Percentiles rank a stretch among this genome's conserved stretches.
Evolutionary conservation across 805 yeast species (phyloP).

Genomic region (Candida michaelii): DNA sequence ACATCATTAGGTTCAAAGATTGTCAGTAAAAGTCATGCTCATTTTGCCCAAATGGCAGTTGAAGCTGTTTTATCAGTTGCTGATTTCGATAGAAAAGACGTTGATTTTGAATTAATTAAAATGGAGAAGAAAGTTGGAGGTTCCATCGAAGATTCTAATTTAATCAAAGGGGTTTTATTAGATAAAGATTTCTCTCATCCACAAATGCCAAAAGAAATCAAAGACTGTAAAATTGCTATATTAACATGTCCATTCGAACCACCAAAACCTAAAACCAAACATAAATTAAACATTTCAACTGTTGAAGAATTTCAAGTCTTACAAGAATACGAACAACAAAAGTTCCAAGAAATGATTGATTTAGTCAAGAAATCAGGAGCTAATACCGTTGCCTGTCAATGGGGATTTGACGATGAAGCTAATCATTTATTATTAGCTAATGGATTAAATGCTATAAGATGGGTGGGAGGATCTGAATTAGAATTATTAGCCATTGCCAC

Average conservation of each 20-base stretch:
- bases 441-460: conserved; percentile 91
- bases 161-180: conserved; percentile 87
- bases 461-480: conserved; percentile 98
- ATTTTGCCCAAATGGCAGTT: conserved; percentile 95
- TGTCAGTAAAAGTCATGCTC: conserved; percentile 89
- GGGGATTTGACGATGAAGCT: conserved; percentile 99
- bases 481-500: conserved; percentile 97
- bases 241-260: conserved; percentile 99
- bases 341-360: conserved; percentile 87
- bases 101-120: conserved; percentile 93
- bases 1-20: conserved; percentile 95
- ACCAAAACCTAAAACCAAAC: conserved; percentile 98
- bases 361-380: conserved; percentile 89
- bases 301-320: conserved; percentile 91
- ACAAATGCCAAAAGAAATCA: conserved; percentile 86
- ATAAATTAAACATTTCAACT: conserved; percentile 87
- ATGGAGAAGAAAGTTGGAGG: conserved; percentile 97
- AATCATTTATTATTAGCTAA: conserved; percentile 87
- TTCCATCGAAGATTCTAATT: conserved; percentile 75
- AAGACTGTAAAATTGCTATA: conserved; percentile 86
- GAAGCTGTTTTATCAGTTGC: conserved; percentile 93
- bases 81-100: conserved; percentile 88
- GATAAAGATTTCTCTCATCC: conserved; percentile 98
- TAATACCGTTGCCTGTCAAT: conserved; percentile 94
- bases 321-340: conserved; percentile 89